Percentiles rank a stretch among this genome's conserved stretches.
These are phyloP conservation scores for Sherardia arvensis DNA, from an alignment of 257 asterid genomes.

Conservation along the genomic window DNA sequence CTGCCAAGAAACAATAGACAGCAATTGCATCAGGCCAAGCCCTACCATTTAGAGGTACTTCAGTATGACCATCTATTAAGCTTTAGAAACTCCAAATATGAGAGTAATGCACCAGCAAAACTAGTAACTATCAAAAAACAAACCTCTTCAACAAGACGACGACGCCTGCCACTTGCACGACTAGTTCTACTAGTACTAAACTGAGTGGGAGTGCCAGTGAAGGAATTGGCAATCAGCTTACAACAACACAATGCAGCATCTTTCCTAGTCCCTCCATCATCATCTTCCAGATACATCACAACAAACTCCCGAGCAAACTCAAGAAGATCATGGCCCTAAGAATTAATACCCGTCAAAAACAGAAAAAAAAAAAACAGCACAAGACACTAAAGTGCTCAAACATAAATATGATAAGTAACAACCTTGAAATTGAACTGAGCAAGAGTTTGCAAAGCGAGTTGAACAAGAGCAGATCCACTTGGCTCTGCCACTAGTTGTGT, in stretches of 20 bases:
- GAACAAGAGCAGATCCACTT: constrained; percentile 82
- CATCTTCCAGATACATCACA: constrained; percentile 84
- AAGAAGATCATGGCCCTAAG: constrained; percentile 95
- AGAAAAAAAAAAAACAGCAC: background rate
- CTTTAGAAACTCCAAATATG: background rate
- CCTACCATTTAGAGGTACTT: background rate
- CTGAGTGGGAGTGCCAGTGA: constrained; percentile 57
- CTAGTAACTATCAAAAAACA: constrained; percentile 17
- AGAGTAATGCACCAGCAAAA: background rate
- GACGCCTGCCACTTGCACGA: constrained; percentile 85
- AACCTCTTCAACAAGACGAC: constrained; percentile 98
- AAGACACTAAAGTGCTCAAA: background rate
- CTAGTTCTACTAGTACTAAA: constrained; percentile 67
- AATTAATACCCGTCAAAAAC: constrained; percentile 14
- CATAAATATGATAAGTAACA: background rate
- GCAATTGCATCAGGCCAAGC: background rate
- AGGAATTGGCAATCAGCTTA: constrained; percentile 78
- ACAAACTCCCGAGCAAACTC: constrained; percentile 92
- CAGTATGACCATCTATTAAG: background rate
- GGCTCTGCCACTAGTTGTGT: constrained; percentile 69
- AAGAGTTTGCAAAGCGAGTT: constrained; percentile 91
- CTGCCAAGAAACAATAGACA: background rate
- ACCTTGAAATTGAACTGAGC: constrained; percentile 86
- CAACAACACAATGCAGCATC: constrained; percentile 99
- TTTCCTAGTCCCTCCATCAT: constrained; percentile 89